These are phyloP conservation scores for Aspergillus sp. DNA, from an alignment of 2,329 filamentous ascomycete species.

Conservation along the genomic window DNA sequence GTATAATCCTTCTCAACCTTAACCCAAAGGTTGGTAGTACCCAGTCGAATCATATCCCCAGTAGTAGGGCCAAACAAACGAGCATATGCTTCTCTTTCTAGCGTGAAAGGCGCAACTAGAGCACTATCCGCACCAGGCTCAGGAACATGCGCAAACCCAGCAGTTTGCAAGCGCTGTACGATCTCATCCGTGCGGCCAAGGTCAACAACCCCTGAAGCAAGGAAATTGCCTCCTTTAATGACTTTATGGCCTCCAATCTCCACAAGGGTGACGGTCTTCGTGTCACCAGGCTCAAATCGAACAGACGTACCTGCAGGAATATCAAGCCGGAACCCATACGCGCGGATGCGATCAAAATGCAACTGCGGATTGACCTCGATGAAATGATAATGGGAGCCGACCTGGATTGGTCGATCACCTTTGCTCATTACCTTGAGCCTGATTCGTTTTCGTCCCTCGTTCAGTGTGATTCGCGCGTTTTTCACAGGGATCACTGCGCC, in stretches of 20 bases:
- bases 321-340: constrained; percentile 84
- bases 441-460: constrained; percentile 71
- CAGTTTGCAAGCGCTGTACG: constrained; percentile 63
- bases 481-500: constrained; percentile 76
- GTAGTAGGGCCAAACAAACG: constrained; percentile 92
- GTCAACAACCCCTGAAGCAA: constrained; percentile 74
- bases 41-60: constrained; percentile 79
- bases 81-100: constrained; percentile 77
- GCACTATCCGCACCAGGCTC: constrained; percentile 61
- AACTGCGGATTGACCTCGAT: constrained; percentile 90
- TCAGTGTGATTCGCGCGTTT: constrained; percentile 66
- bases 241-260: constrained; percentile 79
- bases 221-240: constrained; percentile 79
- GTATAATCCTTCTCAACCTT: constrained; percentile 85
- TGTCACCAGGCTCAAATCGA: constrained; percentile 90
- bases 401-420: constrained; percentile 86
- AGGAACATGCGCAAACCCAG: constrained; percentile 75
- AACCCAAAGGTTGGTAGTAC: constrained; percentile 84
- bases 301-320: constrained; percentile 89
- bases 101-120: constrained; percentile 62
- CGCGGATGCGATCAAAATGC: constrained; percentile 77
- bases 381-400: constrained; percentile 94
- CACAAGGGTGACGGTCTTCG: constrained; percentile 84
- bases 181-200: constrained; percentile 64
- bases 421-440: constrained; percentile 76